Conservation (phyloP, 179 eudicot genomes). For the Sideroxylon spinosum region DNA sequence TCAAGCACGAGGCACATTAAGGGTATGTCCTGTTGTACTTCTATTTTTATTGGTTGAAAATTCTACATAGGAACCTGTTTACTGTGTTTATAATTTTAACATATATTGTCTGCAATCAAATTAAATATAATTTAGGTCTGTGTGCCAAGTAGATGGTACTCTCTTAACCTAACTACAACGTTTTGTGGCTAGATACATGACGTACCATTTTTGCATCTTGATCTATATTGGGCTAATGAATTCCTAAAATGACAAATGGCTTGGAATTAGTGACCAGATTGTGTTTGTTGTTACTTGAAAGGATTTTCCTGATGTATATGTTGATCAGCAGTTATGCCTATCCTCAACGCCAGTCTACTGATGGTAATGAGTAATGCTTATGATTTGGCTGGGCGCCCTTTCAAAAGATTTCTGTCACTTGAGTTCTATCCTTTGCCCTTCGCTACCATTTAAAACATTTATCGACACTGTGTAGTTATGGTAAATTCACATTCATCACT, state of each 20-base stretch:
- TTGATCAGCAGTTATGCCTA: background rate
- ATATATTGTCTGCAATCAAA: background rate
- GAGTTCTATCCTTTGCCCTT: background rate
- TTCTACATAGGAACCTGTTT: background rate
- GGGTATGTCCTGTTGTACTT: conserved; percentile 47
- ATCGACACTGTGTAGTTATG: background rate
- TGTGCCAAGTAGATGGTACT: conserved; percentile 2
- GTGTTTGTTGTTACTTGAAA: background rate
- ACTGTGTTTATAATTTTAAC: background rate
- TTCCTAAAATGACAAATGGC: background rate
- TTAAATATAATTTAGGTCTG: background rate
- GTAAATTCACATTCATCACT: background rate
- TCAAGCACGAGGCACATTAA: conserved; percentile 79
- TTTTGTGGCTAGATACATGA: background rate
- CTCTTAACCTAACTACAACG: background rate
- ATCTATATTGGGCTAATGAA: background rate
- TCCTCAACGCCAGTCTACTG: background rate
- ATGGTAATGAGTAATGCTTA: background rate
- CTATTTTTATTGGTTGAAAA: background rate
- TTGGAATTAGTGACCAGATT: background rate
- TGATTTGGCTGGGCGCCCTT: background rate
- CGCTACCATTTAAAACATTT: background rate
- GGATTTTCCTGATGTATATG: background rate
- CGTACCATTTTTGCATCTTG: background rate
- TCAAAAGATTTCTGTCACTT: background rate